Evolutionary conservation across 2,329 filamentous ascomycete genomes (phyloP).

Genomic region (Aspergillus unguis): DNA sequence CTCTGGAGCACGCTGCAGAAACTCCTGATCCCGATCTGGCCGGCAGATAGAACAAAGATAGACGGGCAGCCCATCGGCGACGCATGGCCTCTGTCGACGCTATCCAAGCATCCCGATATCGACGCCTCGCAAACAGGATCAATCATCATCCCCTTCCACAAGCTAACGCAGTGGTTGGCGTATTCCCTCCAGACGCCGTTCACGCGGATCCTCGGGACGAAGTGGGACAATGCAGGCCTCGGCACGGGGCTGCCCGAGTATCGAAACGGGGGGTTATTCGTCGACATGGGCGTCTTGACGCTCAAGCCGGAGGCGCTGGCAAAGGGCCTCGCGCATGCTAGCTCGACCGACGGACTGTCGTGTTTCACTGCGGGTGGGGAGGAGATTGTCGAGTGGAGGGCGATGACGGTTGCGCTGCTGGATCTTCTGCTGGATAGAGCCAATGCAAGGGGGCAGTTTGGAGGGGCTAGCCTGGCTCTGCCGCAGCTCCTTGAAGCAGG

Average conservation of each 20-base stretch:
- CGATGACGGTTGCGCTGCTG: slow-evolving; percentile 59
- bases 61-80: slow-evolving; percentile 47
- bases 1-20: slow-evolving; percentile 47
- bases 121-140: not conserved
- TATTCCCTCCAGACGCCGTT: slow-evolving; percentile 70
- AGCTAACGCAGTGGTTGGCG: slow-evolving; percentile 68
- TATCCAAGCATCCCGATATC: slow-evolving; percentile 9
- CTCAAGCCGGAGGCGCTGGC: slow-evolving; percentile 48
- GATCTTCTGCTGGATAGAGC: slow-evolving; percentile 54
- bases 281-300: slow-evolving; percentile 56
- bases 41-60: slow-evolving; percentile 43
- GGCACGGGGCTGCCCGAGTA: slow-evolving; percentile 70
- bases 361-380: slow-evolving; percentile 59
- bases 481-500: slow-evolving; percentile 54
- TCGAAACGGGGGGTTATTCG: slow-evolving; percentile 66
- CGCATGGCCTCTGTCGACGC: slow-evolving; percentile 46
- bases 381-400: slow-evolving; percentile 65
- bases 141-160: slow-evolving; percentile 58
- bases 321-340: slow-evolving; percentile 38
- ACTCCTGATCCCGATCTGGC: slow-evolving; percentile 50
- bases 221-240: slow-evolving; percentile 53
- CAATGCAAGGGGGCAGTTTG: slow-evolving; percentile 36
- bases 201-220: slow-evolving; percentile 50
- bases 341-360: slow-evolving; percentile 40
- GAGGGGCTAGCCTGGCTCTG: slow-evolving; percentile 43